A percentile compares a stretch with the other conserved stretches of the same genome.
These are phyloP conservation scores for Suillus decipiens DNA, from an alignment of 768 basidiomycete species.

Conservation along the genomic window DNA sequence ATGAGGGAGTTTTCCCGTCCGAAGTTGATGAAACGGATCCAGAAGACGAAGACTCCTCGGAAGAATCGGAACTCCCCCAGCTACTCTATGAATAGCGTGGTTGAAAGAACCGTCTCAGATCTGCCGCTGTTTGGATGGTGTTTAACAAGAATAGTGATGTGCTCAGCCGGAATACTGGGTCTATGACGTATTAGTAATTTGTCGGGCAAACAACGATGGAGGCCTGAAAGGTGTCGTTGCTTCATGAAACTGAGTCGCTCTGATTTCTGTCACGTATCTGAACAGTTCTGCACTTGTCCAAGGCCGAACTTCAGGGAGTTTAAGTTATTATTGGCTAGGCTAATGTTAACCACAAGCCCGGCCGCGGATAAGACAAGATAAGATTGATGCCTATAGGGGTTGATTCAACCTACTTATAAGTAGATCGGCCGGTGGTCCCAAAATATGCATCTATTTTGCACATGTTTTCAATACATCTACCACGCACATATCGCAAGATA, in stretches of 20 bases:
- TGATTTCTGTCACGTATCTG: background rate
- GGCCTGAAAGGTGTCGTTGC: no score
- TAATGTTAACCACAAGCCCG: background rate
- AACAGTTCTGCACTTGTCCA: no score
- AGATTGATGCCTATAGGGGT: background rate
- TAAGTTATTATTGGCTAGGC: background rate
- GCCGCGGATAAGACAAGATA: background rate
- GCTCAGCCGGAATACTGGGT: background rate
- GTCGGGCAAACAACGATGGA: background rate
- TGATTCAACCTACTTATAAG: background rate
- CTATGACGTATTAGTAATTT: background rate
- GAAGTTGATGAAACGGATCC: background rate
- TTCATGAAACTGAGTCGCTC: background rate
- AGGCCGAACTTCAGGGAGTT: background rate
- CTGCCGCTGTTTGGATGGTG: no score
- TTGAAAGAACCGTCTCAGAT: background rate
- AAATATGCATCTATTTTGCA: background rate
- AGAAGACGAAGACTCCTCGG: background rate
- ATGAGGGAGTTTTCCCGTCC: background rate
- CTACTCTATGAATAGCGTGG: constrained; percentile 1
- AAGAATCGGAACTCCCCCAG: background rate
- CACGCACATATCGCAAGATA: background rate
- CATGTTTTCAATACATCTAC: background rate
- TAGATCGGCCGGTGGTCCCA: background rate
- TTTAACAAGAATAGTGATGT: background rate